Percentiles rank a stretch among this genome's conserved stretches.
phyloP scores from a whole-genome alignment of 331 rosid genomes.

The Quercus tomentella region DNA sequence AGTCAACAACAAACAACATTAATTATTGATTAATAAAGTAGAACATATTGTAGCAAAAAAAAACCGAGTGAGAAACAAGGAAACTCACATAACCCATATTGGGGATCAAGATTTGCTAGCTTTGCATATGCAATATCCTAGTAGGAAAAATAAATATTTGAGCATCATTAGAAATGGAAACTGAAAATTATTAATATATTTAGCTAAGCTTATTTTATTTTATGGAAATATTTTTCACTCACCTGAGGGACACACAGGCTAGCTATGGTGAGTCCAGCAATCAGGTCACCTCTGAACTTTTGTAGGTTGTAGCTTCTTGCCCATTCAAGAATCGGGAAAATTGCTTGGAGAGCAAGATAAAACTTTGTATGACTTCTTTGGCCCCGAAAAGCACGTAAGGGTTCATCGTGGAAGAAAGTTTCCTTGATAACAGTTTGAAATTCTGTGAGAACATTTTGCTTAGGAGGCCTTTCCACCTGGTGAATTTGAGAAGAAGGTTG shows the following conservation, averaged over 20 bases:
- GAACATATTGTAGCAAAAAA: neutral
- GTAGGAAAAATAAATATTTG: neutral
- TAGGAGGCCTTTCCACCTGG: conserved; percentile 60
- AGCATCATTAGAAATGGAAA: neutral
- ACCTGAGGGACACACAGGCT: conserved; percentile 94
- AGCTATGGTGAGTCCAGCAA: conserved; percentile 88
- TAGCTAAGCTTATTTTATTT: too few relatives aligned
- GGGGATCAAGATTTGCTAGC: conserved; percentile 60
- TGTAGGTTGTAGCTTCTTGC: conserved; percentile 34
- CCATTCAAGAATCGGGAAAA: conserved; percentile 76
- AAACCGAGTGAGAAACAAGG: neutral
- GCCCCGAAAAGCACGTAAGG: conserved; percentile 48
- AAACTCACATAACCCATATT: conserved; percentile 75
- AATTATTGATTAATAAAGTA: neutral
- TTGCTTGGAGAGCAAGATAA: conserved; percentile 35
- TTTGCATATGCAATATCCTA: conserved; percentile 87
- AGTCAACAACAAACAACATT: neutral
- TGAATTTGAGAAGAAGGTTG: conserved; percentile 20
- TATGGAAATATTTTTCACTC: too few relatives aligned
- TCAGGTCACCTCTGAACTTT: conserved; percentile 65
- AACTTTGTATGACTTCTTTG: conserved; percentile 33
- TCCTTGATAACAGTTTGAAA: conserved; percentile 38
- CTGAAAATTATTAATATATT: neutral
- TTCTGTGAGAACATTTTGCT: conserved; percentile 42
- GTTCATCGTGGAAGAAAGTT: conserved; percentile 72